phyloP scores from a whole-genome alignment of 2,329 filamentous ascomycete genomes.

The Cytospora piceicola region DNA sequence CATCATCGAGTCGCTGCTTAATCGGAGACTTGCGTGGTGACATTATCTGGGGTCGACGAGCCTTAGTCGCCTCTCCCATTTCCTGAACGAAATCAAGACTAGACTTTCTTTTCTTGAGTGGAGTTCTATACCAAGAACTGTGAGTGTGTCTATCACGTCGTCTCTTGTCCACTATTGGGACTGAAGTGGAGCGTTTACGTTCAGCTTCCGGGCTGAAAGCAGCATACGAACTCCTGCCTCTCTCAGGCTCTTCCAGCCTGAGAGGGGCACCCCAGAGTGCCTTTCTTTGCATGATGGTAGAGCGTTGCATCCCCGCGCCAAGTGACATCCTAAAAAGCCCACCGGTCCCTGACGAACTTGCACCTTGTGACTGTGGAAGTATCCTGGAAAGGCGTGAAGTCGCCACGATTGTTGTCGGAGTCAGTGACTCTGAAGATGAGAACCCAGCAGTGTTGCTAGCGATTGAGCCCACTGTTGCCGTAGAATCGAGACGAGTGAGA shows the following conservation, averaged over 20 bases:
- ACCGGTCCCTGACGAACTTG: constrained; percentile 2
- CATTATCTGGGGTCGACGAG: constrained; percentile 10
- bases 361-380: neutral
- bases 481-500: constrained; percentile 6
- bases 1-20: neutral
- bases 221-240: neutral
- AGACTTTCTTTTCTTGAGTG: neutral
- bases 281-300: constrained; percentile 10
- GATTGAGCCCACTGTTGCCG: neutral
- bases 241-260: neutral
- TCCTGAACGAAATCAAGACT: constrained; percentile 28
- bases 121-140: neutral
- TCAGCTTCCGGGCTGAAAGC: neutral
- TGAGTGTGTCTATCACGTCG: neutral
- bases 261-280: constrained; percentile 4
- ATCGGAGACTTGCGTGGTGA: neutral
- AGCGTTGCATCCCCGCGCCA: constrained; percentile 13
- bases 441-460: constrained; percentile 17
- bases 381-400: constrained; percentile 20
- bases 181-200: neutral
- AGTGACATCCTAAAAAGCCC: constrained; percentile 24
- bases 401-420: neutral
- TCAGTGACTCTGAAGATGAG: neutral
- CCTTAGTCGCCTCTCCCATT: constrained; percentile 23
- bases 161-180: neutral